Evolutionary conservation across 2,329 filamentous ascomycete species (phyloP), one percentile per base, ranked within the genome.

Genomic region (Celoporthe dispersa): DNA sequence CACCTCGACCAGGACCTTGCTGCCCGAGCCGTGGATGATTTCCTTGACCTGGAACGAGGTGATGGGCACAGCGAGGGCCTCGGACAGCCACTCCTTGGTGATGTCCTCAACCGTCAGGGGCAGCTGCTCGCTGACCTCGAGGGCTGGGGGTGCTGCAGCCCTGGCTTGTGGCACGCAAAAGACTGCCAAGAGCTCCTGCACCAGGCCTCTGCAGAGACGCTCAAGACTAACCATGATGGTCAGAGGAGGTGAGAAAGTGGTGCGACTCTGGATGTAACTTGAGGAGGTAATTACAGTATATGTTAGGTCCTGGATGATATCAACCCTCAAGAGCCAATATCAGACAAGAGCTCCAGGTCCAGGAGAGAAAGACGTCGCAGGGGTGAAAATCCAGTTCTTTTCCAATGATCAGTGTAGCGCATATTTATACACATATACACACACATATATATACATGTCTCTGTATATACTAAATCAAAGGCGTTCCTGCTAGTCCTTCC

Each of bases 1-100:
- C 44, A 79, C 37, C 22, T 70, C 66, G 39, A 68, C 37, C 39
- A 72, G 64, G 25, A 81, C 62, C 39, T 75, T 76, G 68, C 69
- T 69, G 5, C 68, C 71, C 3, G 73, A 70, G 41, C 75, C 74
- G 51, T 75, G 74, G 57, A 76, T 72, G 53, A 70, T 53, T 25
- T 74, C 71, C 22, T 68, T 66, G 11, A 75, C 25, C 2, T 64
- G 66, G 39, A 71, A 59, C 3, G 44, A 57, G 48, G 63, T 35
- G 66, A 76, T 69, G n/a, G 60, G 66, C 11, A 59, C 61, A 19
- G 70, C 71, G n/a, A 76, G 71, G 35, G 75, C 71, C 28, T 72
- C 70, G 67, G 68, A 72, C 31, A 76, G 71, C 75, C 75, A 76
- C 14, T 44, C 71, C 9, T 73, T 28, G 37, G 74, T 75, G 28